Percentiles rank a stretch among this genome's conserved stretches.
Evolutionary conservation across 129 eudicot species (phyloP).

Genomic region (Chrysanthemum seticuspe): DNA sequence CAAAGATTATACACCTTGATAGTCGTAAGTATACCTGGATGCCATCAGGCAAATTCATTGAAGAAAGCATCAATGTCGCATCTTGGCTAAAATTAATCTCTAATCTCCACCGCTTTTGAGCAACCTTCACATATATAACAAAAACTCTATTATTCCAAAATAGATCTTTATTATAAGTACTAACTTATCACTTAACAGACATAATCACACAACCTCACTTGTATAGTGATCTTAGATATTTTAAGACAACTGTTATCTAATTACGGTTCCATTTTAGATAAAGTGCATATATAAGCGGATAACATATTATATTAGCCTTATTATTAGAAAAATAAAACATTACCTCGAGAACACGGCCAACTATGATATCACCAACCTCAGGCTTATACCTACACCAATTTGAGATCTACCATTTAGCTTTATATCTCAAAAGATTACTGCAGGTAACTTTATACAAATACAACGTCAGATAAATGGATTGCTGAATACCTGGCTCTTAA

Average conservation of each 20-base stretch:
- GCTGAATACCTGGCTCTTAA: conserved; percentile 67
- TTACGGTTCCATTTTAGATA: not conserved
- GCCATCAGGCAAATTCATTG: conserved; percentile 88
- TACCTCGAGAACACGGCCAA: conserved; percentile 93
- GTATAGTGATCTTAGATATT: not conserved
- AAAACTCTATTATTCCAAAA: not conserved
- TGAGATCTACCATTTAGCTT: conserved; percentile 17
- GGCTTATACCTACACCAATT: conserved; percentile 76
- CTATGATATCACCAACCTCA: conserved; percentile 88
- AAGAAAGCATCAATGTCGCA: conserved; percentile 96
- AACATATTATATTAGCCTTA: not conserved
- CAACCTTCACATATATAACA: conserved; percentile 47
- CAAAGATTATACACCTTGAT: not conserved
- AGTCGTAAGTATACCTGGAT: conserved; percentile 57
- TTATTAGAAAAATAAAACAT: not conserved
- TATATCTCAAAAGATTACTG: not conserved
- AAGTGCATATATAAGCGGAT: not conserved
- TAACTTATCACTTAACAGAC: not conserved
- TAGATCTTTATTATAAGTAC: not conserved
- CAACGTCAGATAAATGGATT: not conserved
- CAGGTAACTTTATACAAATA: not conserved
- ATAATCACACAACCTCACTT: not conserved
- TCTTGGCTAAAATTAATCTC: conserved; percentile 92
- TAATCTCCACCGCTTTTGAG: conserved; percentile 91
- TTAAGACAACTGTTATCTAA: not conserved